Evolutionary conservation across 1,284 basidiomycete genomes (phyloP).

Genomic region (Moesziomyces antarcticus): DNA sequence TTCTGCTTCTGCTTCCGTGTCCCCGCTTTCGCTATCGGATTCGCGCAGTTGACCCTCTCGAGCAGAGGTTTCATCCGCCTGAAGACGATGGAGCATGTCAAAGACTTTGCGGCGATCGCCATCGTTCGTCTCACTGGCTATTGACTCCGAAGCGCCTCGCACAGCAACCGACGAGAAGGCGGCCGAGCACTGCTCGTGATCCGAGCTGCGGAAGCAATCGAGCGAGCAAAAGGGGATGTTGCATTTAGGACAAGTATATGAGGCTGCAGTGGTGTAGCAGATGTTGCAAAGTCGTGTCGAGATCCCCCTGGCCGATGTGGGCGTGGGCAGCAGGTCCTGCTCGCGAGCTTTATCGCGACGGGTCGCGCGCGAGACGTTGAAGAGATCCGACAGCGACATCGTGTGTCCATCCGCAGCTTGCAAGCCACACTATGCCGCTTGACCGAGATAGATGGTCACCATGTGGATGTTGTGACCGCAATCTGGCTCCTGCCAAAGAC

Average conservation of each 20-base stretch:
- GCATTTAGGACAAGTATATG: constrained; percentile 61
- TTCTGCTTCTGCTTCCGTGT: constrained; percentile 4
- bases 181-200: constrained; percentile 47
- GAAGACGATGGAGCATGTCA: constrained; percentile 27
- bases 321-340: constrained; percentile 28
- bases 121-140: constrained; percentile 11
- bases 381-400: constrained; percentile 48
- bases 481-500: background rate
- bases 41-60: constrained; percentile 3
- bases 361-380: constrained; percentile 51
- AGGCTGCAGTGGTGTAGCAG: constrained; percentile 40
- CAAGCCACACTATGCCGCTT: background rate
- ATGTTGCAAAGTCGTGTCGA: constrained; percentile 51
- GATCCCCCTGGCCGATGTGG: constrained; percentile 13
- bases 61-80: constrained; percentile 11
- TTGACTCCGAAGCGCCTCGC: constrained; percentile 1
- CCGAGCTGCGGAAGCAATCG: constrained; percentile 44
- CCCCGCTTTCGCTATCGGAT: constrained; percentile 9
- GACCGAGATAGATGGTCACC: no score
- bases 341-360: constrained; percentile 44
- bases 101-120: constrained; percentile 25
- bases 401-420: background rate
- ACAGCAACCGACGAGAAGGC: constrained; percentile 40
- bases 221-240: constrained; percentile 60
- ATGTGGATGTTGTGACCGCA: background rate